These are phyloP conservation scores for Leccinum disarticulatum DNA, from an alignment of 768 basidiomycete genomes.

Conservation along the genomic window DNA sequence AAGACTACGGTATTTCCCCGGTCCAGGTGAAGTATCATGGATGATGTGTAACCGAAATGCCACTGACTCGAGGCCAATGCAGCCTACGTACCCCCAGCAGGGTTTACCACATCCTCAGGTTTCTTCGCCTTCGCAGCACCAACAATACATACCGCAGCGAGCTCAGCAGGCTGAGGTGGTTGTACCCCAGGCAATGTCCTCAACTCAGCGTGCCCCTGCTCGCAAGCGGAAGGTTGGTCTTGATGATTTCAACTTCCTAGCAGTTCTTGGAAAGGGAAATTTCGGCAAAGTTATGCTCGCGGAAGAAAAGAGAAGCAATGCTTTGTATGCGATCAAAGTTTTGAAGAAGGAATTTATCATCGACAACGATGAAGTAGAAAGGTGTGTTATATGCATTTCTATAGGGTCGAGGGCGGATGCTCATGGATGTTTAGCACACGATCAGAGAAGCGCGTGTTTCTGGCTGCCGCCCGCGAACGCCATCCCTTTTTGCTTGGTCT, in stretches of 20 bases:
- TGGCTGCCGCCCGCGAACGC: slow-evolving; percentile 93
- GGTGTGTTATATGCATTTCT: slow-evolving; percentile 47
- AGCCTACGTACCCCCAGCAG: slow-evolving; percentile 27
- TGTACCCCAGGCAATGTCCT: slow-evolving; percentile 34
- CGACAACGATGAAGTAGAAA: slow-evolving; percentile 99
- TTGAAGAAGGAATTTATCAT: slow-evolving; percentile 99
- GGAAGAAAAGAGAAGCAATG: slow-evolving; percentile 91
- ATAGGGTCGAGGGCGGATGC: neutral
- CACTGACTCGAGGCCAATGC: slow-evolving; percentile 12
- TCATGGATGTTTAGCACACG: slow-evolving; percentile 66
- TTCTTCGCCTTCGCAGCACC: slow-evolving; percentile 19
- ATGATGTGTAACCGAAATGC: neutral
- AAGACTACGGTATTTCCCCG: slow-evolving; percentile 22
- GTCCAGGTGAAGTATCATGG: slow-evolving; percentile 23
- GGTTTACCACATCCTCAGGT: slow-evolving; percentile 16
- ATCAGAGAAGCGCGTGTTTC: slow-evolving; percentile 97
- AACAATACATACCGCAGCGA: slow-evolving; percentile 27
- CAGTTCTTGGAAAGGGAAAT: slow-evolving; percentile 98
- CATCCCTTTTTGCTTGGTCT: slow-evolving; percentile 97
- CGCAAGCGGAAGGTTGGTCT: slow-evolving; percentile 88
- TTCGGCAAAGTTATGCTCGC: slow-evolving; percentile 99
- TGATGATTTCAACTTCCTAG: slow-evolving; percentile 98
- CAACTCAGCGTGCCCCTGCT: slow-evolving; percentile 42
- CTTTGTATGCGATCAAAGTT: slow-evolving; percentile 98
- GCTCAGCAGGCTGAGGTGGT: slow-evolving; percentile 32